These are phyloP conservation scores for Kazachstania sp. DNA, from an alignment of 1,139 yeast species.

Conservation along the genomic window DNA sequence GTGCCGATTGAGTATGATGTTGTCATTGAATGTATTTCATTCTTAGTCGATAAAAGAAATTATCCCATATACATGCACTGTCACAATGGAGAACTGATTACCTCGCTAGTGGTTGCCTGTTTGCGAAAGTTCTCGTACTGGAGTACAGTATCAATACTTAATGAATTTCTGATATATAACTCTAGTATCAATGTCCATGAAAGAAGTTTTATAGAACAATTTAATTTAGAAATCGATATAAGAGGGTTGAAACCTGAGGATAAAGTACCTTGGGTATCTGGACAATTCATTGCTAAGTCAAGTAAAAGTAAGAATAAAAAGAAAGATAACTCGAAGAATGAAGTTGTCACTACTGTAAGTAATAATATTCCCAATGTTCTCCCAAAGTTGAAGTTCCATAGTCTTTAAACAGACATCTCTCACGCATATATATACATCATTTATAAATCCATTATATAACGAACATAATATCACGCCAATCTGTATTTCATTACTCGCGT, in stretches of 20 bases:
- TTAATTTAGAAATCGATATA: slow-evolving; percentile 54
- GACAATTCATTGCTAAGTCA: slow-evolving; percentile 10
- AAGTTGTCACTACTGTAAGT: slow-evolving; percentile 7
- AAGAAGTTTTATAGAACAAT: slow-evolving; percentile 72
- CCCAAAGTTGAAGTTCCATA: slow-evolving; percentile 23
- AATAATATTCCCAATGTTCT: slow-evolving; percentile 16
- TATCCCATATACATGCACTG: slow-evolving; percentile 82
- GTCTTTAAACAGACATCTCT: slow-evolving; percentile 10
- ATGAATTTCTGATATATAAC: slow-evolving; percentile 72
- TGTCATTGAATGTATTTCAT: slow-evolving; percentile 49
- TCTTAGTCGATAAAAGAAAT: slow-evolving; percentile 49
- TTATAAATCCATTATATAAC: too few relatives aligned
- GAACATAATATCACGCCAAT: too few relatives aligned
- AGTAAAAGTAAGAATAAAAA: neutral
- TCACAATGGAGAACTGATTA: slow-evolving; percentile 80
- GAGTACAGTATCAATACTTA: slow-evolving; percentile 82
- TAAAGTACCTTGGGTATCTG: slow-evolving; percentile 28
- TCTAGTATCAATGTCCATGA: slow-evolving; percentile 79
- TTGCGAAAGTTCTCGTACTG: slow-evolving; percentile 75
- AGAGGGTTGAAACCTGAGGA: slow-evolving; percentile 20
- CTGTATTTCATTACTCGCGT: too few relatives aligned
- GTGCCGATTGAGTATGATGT: slow-evolving; percentile 67
- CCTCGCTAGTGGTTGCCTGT: slow-evolving; percentile 78
- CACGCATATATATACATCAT: neutral
- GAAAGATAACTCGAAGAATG: slow-evolving; percentile 4